Evolutionary conservation across 2,329 filamentous ascomycete species (phyloP), one percentile per base, ranked within the genome.

Genomic region (Parastagonospora avenae): DNA sequence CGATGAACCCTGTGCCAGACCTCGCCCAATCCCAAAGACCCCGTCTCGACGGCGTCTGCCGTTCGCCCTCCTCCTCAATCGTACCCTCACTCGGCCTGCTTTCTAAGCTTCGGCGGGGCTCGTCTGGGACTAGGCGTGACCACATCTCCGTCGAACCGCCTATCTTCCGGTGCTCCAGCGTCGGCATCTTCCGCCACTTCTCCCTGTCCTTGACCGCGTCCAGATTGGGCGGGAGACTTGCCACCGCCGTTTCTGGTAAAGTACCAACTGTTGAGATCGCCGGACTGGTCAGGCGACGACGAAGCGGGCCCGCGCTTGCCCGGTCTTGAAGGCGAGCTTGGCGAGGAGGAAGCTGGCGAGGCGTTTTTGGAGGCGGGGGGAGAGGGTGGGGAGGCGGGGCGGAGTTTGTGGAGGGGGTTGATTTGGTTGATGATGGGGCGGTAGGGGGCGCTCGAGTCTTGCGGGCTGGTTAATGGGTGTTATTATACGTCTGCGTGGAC

Each of bases 401-500:
- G 62, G 59, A 66, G 58, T 41, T 65, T 64, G 48, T 60, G 60
- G 55, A 63, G 50, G 50, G 62, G 58, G 40, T 54, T 59, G 62
- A 69, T 57, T 57, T 72, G 68, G 42, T 55, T 63, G 54, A 71
- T 62, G 57, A 63, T 49, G 29, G 68, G 70, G 48, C 62, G 64
- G 36, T 55, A 27, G n/a, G 58, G 47, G 36, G 59, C 50, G 52
- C 50, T 59, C 51, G 47, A 42, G 67, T 63, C 69, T 73, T 72
- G 55, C 57, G 59, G 49, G 57, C 68, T 72, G 62, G 68, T 72
- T 64, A 72, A 71, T 71, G 59, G 27, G 56, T 67, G 70, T 72
- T 72, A 72, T 64, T 62, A 67, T 57, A 33, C 31, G 48, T 60
- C 56, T 52, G 42, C 35, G 52, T 53, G 44, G 48, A 59, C 54